A percentile compares a stretch with the other conserved stretches of the same genome.
Conservation (phyloP, 2,329 filamentous ascomycete genomes). For the Aspergillus sp. region DNA sequence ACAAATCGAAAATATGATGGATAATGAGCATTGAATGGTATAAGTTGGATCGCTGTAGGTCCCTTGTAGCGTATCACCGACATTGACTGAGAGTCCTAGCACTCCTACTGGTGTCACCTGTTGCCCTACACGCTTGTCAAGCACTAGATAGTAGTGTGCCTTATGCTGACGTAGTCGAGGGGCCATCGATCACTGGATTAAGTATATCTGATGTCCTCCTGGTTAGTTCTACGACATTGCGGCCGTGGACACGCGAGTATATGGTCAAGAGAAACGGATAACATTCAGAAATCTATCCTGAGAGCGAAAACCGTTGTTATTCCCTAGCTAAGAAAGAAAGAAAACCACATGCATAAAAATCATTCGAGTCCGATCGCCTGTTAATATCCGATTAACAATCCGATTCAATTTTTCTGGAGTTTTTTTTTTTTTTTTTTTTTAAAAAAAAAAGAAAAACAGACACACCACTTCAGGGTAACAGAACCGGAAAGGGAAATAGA, state of each 20-base stretch:
- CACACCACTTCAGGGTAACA: not conserved
- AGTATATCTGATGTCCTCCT: too few species aligned
- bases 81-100: too few species aligned
- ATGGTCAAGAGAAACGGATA: not conserved
- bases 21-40: slow-evolving; percentile 20
- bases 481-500: not conserved
- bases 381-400: not conserved
- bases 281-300: not conserved
- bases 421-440: not conserved
- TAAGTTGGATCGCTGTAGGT: not conserved
- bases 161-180: not conserved
- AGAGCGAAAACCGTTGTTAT: not conserved
- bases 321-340: not conserved
- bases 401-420: not conserved
- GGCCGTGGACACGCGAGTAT: not conserved
- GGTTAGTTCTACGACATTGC: not conserved
- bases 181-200: not conserved
- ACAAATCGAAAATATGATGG: slow-evolving; percentile 26
- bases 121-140: not conserved
- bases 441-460: not conserved
- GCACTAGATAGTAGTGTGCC: not conserved
- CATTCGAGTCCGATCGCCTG: not conserved
- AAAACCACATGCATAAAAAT: not conserved
- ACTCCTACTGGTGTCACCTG: too few species aligned
- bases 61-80: not conserved